Conservation (phyloP, 2,329 filamentous ascomycete species). For the Pseudogymnoascus sp. region DNA sequence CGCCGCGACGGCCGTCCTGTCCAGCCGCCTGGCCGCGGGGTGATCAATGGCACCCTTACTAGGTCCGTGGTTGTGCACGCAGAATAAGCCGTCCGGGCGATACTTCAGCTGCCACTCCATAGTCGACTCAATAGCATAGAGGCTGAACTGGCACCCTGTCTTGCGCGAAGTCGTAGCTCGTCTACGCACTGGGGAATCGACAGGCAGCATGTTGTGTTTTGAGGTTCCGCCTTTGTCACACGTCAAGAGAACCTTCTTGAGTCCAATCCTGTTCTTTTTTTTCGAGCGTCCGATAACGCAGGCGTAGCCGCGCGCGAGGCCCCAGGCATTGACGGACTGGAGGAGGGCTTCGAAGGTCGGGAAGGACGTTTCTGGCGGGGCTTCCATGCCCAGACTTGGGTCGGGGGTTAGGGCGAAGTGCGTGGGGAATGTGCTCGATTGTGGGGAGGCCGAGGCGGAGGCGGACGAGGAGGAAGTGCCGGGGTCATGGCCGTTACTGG, state of each 20-base stretch:
- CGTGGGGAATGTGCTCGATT: background rate
- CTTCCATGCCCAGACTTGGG: slow-evolving; percentile 1
- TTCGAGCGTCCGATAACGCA: slow-evolving; percentile 64
- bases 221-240: slow-evolving; percentile 61
- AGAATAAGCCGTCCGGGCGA: slow-evolving; percentile 51
- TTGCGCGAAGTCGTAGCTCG: slow-evolving; percentile 63
- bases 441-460: background rate
- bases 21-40: slow-evolving; percentile 58
- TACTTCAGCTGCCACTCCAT: slow-evolving; percentile 63
- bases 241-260: slow-evolving; percentile 63
- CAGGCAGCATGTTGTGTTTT: slow-evolving; percentile 42
- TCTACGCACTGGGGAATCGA: slow-evolving; percentile 45
- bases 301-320: slow-evolving; percentile 60
- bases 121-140: slow-evolving; percentile 62
- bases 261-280: slow-evolving; percentile 55
- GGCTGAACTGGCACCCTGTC: slow-evolving; percentile 63
- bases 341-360: slow-evolving; percentile 59
- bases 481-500: slow-evolving; percentile 16
- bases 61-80: slow-evolving; percentile 58
- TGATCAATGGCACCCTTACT: slow-evolving; percentile 63
- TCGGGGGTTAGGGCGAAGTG: background rate
- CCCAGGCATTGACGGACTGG: slow-evolving; percentile 58
- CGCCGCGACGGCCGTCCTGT: slow-evolving; percentile 61
- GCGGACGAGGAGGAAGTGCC: slow-evolving; percentile 1
- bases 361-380: slow-evolving; percentile 57